Evolutionary conservation across 768 basidiomycete species (phyloP), one percentile per base, ranked within the genome.

Genomic region (Trametes maxima): DNA sequence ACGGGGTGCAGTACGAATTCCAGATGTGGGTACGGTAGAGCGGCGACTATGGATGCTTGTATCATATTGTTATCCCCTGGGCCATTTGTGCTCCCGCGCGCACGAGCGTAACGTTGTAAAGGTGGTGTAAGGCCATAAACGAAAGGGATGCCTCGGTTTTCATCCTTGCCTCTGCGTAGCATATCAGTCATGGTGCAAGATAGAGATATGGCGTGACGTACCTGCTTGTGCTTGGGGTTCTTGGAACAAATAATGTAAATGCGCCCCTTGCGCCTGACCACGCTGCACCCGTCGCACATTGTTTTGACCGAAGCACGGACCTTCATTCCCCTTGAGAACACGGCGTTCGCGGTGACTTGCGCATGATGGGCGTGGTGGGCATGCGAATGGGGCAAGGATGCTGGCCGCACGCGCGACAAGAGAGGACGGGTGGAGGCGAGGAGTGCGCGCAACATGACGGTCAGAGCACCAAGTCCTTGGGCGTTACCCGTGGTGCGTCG

Each of bases 191-290:
- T 40, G 11, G 3, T 28, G 47, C 19, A 13, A 22, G 6, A 10
- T 13, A 7, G 16, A 54, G 35, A 16, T 40, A 19, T 11, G 25
- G 4, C 0, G 13, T 2, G 25, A 68, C 82, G 52, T 60, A 92
- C 95, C 87, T 98, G 95, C 75, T 98, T 98, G 73, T 98, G 96
- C 73, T 96, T 98, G 2, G 95, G 92, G 68, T 98, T 94, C 72
- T 92, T 93, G 17, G 86, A 86, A 75, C 96, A 98, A 24, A 97
- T 84, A 45, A 98, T 87, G 76, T 95, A 97, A 37, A 98, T 84
- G 68, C 89, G 86, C 46, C 95, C 95, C 74, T 97, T 94, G 69
- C 95, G 79, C 75, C 82, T 84, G 37, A 98, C 96, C 49, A 96
- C 78, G 65, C 80, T 86, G 77, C 96, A 99, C 13, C 94, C 93